Percentiles rank a stretch among this genome's conserved stretches.
phyloP scores from a whole-genome alignment of 164 flowering plant genomes.

The Hamamelis virginiana region DNA sequence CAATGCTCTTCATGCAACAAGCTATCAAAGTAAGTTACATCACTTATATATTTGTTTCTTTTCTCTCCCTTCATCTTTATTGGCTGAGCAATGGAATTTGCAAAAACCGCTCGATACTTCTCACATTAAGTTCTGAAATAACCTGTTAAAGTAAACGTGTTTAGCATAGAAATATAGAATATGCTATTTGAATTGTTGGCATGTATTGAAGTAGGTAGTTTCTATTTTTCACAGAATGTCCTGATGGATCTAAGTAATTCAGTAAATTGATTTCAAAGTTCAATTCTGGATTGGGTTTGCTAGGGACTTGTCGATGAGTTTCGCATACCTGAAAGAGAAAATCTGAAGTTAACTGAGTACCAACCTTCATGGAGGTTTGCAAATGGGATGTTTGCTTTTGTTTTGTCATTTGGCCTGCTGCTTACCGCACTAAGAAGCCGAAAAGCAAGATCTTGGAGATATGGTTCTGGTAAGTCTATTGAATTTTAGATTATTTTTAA shows the following conservation, averaged over 20 bases:
- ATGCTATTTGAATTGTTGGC: not conserved
- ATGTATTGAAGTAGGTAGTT: too few relatives aligned
- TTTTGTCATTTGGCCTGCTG: constrained; percentile 90
- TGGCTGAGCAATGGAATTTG: not conserved
- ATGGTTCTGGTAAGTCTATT: constrained; percentile 66
- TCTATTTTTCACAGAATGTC: too few relatives aligned
- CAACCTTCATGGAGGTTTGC: constrained; percentile 92
- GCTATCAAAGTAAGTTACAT: constrained; percentile 66
- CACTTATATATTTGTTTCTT: not conserved
- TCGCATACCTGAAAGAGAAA: constrained; percentile 61
- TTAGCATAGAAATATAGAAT: too few relatives aligned
- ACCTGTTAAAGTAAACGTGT: too few relatives aligned
- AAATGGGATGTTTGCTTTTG: constrained; percentile 97
- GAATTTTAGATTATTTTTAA: not conserved
- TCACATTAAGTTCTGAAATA: too few relatives aligned
- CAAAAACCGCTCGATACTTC: too few relatives aligned
- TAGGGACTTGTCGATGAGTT: constrained; percentile 94
- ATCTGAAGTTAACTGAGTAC: constrained; percentile 42
- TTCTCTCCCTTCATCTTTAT: not conserved
- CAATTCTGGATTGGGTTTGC: not conserved
- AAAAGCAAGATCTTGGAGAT: constrained; percentile 96
- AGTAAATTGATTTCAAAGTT: too few relatives aligned
- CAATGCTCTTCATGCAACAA: constrained; percentile 95
- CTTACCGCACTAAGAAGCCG: constrained; percentile 80
- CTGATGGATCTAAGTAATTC: too few relatives aligned